phyloP scores from a whole-genome alignment of 2,329 filamentous ascomycete species.

The Graphiopsis chlorocephala region DNA sequence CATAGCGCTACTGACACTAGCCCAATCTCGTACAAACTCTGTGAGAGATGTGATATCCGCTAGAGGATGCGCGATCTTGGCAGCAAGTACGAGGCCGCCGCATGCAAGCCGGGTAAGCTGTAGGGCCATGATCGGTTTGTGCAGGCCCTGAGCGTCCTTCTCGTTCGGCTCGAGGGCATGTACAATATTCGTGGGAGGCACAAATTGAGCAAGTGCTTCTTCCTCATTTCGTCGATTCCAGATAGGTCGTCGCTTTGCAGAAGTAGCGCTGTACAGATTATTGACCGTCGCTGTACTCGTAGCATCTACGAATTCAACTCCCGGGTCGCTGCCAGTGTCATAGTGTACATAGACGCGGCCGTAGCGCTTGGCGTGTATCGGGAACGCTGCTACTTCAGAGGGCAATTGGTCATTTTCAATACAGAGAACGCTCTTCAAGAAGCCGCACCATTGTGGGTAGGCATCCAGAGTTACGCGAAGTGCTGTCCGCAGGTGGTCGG shows the following conservation, averaged over 20 bases:
- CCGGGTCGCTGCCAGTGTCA: slow-evolving; percentile 4
- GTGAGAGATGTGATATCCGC: slow-evolving; percentile 13
- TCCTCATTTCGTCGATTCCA: not conserved
- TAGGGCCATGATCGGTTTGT: slow-evolving; percentile 13
- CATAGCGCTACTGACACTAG: slow-evolving; percentile 8
- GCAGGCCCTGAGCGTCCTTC: not conserved
- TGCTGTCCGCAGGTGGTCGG: slow-evolving; percentile 1
- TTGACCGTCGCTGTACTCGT: not conserved
- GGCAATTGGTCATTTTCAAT: not conserved
- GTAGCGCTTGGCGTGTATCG: slow-evolving; percentile 8
- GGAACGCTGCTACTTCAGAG: slow-evolving; percentile 4
- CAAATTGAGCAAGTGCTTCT: not conserved
- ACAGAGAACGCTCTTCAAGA: not conserved
- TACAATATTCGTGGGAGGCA: slow-evolving; percentile 7
- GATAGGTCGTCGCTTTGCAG: not conserved
- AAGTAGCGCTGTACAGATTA: not conserved
- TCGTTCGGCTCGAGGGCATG: slow-evolving; percentile 4
- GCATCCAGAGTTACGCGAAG: slow-evolving; percentile 2
- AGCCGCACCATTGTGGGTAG: slow-evolving; percentile 13
- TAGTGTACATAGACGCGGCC: slow-evolving; percentile 15
- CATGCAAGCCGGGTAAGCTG: slow-evolving; percentile 13
- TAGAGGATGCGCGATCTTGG: slow-evolving; percentile 16
- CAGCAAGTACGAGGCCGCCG: slow-evolving; percentile 10
- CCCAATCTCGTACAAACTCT: slow-evolving; percentile 12
- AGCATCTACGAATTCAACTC: slow-evolving; percentile 5